These are phyloP conservation scores for Fraxinus floribunda DNA, from an alignment of 305 asterid genomes.

Conservation along the genomic window DNA sequence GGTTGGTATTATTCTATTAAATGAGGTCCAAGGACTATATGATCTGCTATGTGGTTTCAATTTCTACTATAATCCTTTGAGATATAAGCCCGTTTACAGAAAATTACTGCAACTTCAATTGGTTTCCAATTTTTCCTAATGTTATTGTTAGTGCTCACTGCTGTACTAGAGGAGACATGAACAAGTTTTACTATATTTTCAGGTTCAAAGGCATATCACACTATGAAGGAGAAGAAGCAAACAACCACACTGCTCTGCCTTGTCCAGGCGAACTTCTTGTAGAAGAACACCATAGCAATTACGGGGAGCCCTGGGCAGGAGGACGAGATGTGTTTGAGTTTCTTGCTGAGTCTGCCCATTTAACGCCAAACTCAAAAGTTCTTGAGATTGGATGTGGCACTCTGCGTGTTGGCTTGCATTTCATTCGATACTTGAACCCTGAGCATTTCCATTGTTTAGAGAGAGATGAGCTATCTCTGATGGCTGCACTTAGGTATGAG, in stretches of 20 bases:
- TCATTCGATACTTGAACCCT: conserved; percentile 71
- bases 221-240: conserved; percentile 73
- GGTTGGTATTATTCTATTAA: neutral
- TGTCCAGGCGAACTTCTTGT: conserved; percentile 93
- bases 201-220: conserved; percentile 94
- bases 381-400: conserved; percentile 98
- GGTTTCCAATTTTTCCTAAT: neutral
- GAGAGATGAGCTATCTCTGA: conserved; percentile 88
- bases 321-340: conserved; percentile 92
- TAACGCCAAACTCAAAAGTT: conserved; percentile 60
- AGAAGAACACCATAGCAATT: conserved; percentile 94
- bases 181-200: neutral
- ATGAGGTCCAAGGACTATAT: neutral
- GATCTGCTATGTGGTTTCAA: neutral
- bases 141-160: neutral
- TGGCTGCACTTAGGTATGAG: conserved; percentile 90
- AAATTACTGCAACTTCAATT: neutral
- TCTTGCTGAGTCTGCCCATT: conserved; percentile 62
- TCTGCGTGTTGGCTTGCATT: conserved; percentile 92
- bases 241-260: conserved; percentile 86
- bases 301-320: conserved; percentile 99
- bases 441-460: conserved; percentile 79
- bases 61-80: neutral
- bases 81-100: neutral
- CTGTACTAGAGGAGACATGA: neutral